Percentiles rank a stretch among this genome's conserved stretches.
Evolutionary conservation across 2,329 filamentous ascomycete species (phyloP).

Genomic region (Bipolaris victoriae): DNA sequence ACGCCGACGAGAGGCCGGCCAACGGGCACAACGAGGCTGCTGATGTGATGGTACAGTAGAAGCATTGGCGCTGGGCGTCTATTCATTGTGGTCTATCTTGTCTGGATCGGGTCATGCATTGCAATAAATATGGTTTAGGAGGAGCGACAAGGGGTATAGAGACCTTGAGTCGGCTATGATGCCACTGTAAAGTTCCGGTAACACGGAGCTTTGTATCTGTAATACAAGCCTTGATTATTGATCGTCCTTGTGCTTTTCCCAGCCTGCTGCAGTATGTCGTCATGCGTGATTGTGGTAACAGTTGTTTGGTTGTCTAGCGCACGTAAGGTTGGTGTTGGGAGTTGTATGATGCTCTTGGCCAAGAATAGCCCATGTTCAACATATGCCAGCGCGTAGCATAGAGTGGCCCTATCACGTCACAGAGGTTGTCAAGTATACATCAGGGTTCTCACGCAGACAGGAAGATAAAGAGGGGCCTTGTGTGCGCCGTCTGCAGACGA

Average conservation of each 20-base stretch:
- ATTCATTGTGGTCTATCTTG: neutral
- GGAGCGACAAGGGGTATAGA: neutral
- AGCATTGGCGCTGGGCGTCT: neutral
- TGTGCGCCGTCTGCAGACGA: neutral
- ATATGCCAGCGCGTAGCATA: neutral
- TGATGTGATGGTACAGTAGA: slow-evolving; percentile 45
- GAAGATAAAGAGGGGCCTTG: slow-evolving; percentile 10
- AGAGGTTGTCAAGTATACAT: slow-evolving; percentile 14
- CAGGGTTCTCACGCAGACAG: slow-evolving; percentile 12
- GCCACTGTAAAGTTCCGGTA: neutral
- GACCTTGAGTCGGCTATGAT: neutral
- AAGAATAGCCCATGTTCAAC: neutral
- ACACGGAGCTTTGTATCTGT: neutral
- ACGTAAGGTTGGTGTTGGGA: neutral
- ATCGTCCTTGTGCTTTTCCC: neutral
- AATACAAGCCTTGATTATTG: neutral
- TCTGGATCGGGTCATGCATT: neutral
- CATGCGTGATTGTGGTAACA: neutral
- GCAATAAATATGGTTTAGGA: neutral
- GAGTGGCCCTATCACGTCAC: slow-evolving; percentile 1
- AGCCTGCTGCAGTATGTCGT: neutral
- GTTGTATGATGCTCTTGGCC: neutral
- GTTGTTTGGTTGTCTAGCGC: neutral
- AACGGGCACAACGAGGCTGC: slow-evolving; percentile 42
- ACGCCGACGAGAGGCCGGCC: slow-evolving; percentile 31